Evolutionary conservation across 2,329 filamentous ascomycete species (phyloP).

Genomic region (Colletotrichum truncatum): DNA sequence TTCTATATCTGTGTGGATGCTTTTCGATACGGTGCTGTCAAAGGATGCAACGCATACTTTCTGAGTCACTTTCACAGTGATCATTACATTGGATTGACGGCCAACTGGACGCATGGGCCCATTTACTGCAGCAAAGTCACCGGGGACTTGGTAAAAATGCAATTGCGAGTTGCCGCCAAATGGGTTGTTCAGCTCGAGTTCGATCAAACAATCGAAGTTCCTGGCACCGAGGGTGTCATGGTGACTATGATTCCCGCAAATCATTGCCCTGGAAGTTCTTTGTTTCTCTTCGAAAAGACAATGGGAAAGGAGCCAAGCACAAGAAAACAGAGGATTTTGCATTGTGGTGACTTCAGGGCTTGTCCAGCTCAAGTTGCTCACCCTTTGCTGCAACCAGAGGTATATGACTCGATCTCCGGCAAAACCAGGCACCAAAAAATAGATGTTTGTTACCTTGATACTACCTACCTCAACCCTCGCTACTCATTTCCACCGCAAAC

Average conservation of each 20-base stretch:
- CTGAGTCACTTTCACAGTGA: slow-evolving; percentile 98
- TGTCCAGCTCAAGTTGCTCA: slow-evolving; percentile 87
- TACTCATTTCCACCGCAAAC: slow-evolving; percentile 93
- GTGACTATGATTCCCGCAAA: slow-evolving; percentile 98
- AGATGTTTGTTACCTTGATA: slow-evolving; percentile 96
- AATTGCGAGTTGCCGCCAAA: slow-evolving; percentile 85
- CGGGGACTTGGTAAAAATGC: slow-evolving; percentile 85
- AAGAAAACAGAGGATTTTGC: slow-evolving; percentile 81
- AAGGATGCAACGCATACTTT: slow-evolving; percentile 94
- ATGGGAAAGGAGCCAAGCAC: slow-evolving; percentile 67
- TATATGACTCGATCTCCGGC: slow-evolving; percentile 74
- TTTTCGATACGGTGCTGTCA: slow-evolving; percentile 92
- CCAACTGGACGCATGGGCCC: slow-evolving; percentile 89
- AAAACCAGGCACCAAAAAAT: slow-evolving; percentile 84
- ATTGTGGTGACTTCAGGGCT: slow-evolving; percentile 96
- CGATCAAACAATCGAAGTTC: slow-evolving; percentile 80
- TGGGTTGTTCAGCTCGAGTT: slow-evolving; percentile 90
- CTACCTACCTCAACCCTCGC: slow-evolving; percentile 94
- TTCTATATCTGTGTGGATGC: slow-evolving; percentile 95
- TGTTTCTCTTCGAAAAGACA: slow-evolving; percentile 90
- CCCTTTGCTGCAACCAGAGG: slow-evolving; percentile 80
- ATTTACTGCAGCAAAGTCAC: slow-evolving; percentile 97
- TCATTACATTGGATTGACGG: slow-evolving; percentile 91
- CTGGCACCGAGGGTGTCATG: slow-evolving; percentile 80
- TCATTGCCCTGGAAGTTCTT: slow-evolving; percentile 92